Base-by-base conservation (phyloP, 257 asterid genomes). In the Solanum virginianum region DNA sequence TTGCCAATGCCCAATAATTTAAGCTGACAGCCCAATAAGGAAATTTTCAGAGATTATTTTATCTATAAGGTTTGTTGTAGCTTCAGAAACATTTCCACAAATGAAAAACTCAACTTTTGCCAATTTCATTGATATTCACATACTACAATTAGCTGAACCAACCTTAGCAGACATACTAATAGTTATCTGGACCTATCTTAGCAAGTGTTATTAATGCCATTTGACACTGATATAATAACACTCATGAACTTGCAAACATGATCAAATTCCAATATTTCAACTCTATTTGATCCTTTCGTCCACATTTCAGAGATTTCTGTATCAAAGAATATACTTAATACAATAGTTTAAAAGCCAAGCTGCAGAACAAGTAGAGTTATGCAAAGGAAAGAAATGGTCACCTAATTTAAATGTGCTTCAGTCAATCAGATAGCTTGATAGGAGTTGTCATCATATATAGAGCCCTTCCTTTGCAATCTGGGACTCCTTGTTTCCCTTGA, bases 231-330 rank as follows among this genome's bases (percentile, higher is more conserved):
- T 15, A 36, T 29, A 16, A 32, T 32, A 32, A 36, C 75, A 36
- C 49, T 36, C 24, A 16, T 32, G 49, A 68, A 36, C 51, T 32
- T 68, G 77, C 49, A 36, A 32, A 36, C 22, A 32, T 32, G 75
- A 68, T 32, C 22, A 32, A 17, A 68, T 32, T 68, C 22, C 75
- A 94, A 84, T 2, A 95, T 95, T 69, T 16, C 79, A 69, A 69
- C 79, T 69, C 22, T 68, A 1, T 69, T 36, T 69, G 53, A 69
- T 69, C 79, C 79, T 39, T 39, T 39, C 22, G 5, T 69, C 53
- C 53, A 69, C 79, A 15, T 8, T 18, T 69, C 53, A 16, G 53
- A 20, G 79, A 41, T 8, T 16, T 69, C 54, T 70, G 24, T 18
- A 70, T 70, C 29, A 70, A 69, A 70, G n/a, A 18, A 10, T 70